A percentile compares a stretch with the other conserved stretches of the same genome.
These are phyloP conservation scores for Nepenthes mirabilis DNA, from an alignment of 148 eudicot species.

Conservation along the genomic window DNA sequence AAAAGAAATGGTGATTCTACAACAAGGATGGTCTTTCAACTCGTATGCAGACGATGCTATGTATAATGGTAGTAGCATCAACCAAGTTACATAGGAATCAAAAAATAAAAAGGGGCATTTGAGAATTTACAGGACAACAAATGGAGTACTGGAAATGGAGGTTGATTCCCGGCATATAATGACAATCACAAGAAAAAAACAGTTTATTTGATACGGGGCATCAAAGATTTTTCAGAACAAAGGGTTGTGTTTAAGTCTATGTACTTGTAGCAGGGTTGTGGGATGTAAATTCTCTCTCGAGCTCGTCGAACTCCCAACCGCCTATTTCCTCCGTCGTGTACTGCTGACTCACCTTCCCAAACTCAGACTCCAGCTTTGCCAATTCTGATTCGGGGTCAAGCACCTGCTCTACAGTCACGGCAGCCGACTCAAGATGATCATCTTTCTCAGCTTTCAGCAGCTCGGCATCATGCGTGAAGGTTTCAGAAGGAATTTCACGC, in stretches of 20 bases:
- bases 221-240: too few species aligned
- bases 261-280: background rate
- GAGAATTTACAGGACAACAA: too few species aligned
- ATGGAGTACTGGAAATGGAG: too few species aligned
- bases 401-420: constrained; percentile 24
- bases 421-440: constrained; percentile 19
- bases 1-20: too few species aligned
- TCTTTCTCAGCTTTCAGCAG: constrained; percentile 16
- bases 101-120: too few species aligned
- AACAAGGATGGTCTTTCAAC: too few species aligned
- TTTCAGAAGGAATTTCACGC: constrained; percentile 20
- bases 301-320: constrained; percentile 89
- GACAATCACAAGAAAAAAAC: too few species aligned
- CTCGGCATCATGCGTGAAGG: constrained; percentile 12
- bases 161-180: too few species aligned
- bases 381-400: constrained; percentile 75
- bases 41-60: too few species aligned
- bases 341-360: constrained; percentile 43
- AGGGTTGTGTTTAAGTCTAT: background rate
- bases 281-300: constrained; percentile 49
- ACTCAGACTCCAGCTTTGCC: constrained; percentile 74
- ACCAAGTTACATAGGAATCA: too few species aligned
- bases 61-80: too few species aligned
- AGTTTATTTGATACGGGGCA: too few species aligned
- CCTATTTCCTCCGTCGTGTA: constrained; percentile 60